Base-by-base conservation (phyloP, 495 filamentous ascomycete species). In the Beverwykella pulmonaria region DNA sequence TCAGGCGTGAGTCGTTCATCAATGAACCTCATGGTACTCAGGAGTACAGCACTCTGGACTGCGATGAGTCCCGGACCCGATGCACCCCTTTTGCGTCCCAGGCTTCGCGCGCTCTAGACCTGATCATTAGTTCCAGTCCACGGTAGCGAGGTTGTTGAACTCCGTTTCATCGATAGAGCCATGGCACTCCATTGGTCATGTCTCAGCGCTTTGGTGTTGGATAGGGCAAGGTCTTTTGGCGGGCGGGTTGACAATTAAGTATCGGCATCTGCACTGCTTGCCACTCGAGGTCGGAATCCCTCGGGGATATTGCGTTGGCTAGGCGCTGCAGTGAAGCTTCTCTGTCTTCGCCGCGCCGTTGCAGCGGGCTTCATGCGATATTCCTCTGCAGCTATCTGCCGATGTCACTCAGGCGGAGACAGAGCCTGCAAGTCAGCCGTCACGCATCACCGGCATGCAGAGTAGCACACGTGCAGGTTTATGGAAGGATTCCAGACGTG, bases 161-260 rank as follows among this genome's bases (percentile, higher is more conserved):
- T 63, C 59, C 59, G 59, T 59, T 68, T 68, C 65, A 68, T 34
- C 50, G 46, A 46, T 58, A 53, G 48, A 41, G 44, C 32, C 23
- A 44, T 15, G 25, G 1, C 29, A 32, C 27, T 36, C 19, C 26
- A 63, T 68, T 68, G 65, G 65, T 30, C 48, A 59, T 58, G 65
- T 68, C 59, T 68, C 65, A 68, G 65, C 39, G 52, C 34, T 48
- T 47, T 25, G 55, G 64, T 66, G 64, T 56, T 68, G 59, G 39
- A 23, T 8, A 6, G 26, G 9, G 57, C 20, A 25, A 41, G 29
- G 25, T 23, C 34, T 20, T 52, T 12, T 53, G 46, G 59, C 59
- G 34, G 46, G 23, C 26, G 12, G 20, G 19, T 53, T 27, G 50
- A 25, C 50, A 29, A 53, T 66, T 53, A 48, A 41, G 32, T 44